phyloP scores from a whole-genome alignment of 1,284 basidiomycete species.

The Boletus hoseneyae region DNA sequence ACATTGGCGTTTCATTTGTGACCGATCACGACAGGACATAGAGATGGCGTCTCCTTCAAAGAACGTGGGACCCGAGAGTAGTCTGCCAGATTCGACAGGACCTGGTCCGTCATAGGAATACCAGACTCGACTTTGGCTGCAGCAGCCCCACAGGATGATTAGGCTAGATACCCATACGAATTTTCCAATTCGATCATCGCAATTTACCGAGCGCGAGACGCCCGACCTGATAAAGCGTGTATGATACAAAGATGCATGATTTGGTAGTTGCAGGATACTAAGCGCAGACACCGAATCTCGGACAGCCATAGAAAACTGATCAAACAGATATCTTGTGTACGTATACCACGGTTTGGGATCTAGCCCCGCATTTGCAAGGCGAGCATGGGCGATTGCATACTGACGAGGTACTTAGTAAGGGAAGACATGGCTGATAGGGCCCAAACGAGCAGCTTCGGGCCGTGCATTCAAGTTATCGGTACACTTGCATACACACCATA shows the following conservation, averaged over 20 bases:
- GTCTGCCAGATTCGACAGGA: background rate
- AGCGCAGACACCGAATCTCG: background rate
- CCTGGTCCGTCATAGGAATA: background rate
- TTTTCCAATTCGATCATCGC: background rate
- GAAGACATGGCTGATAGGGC: no score
- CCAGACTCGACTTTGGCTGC: background rate
- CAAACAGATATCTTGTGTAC: no score
- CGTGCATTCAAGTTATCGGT: background rate
- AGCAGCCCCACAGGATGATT: background rate
- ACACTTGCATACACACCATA: background rate
- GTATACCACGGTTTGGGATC: background rate
- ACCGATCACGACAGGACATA: slow-evolving; percentile 10
- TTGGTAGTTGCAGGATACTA: no score
- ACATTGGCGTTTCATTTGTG: background rate
- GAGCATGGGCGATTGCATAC: background rate
- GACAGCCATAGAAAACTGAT: background rate
- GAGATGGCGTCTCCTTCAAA: slow-evolving; percentile 1
- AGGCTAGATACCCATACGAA: slow-evolving; percentile 1
- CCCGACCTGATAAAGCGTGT: background rate
- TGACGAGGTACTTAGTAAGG: background rate
- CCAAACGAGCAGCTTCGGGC: no score
- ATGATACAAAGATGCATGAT: background rate
- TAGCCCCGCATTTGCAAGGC: background rate
- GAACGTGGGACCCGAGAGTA: background rate
- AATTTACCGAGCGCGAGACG: background rate